Conservation (phyloP, 352 stramenopile species). For the Elongisporangium prolatum region DNA sequence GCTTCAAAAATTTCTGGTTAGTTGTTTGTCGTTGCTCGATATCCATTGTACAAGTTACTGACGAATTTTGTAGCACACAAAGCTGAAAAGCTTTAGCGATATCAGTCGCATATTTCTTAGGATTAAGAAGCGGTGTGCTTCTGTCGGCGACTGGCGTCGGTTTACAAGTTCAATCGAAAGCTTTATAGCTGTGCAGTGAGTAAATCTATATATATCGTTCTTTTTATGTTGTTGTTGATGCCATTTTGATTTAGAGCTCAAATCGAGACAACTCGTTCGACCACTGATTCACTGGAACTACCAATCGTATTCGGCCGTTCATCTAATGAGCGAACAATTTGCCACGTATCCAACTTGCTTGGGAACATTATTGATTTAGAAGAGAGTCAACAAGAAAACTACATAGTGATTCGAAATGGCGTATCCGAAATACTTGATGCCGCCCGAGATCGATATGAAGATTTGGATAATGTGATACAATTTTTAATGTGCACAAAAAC, state of each 20-base stretch:
- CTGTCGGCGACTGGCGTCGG: constrained; percentile 60
- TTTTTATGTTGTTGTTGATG: background rate
- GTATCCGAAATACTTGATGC: constrained; percentile 71
- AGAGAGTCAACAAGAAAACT: constrained; percentile 56
- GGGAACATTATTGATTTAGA: constrained; percentile 84
- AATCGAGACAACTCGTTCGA: constrained; percentile 13
- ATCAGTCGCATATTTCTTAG: constrained; percentile 53
- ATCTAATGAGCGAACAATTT: constrained; percentile 30
- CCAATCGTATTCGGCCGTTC: constrained; percentile 29
- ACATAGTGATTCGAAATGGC: constrained; percentile 59
- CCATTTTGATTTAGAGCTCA: constrained; percentile 15
- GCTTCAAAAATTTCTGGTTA: constrained; percentile 54
- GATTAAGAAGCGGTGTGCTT: constrained; percentile 61
- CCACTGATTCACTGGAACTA: constrained; percentile 13
- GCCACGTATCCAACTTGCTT: constrained; percentile 73
- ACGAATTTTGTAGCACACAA: constrained; percentile 26
- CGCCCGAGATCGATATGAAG: constrained; percentile 61
- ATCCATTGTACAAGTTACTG: background rate
- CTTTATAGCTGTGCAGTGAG: constrained; percentile 61
- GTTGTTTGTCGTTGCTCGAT: background rate
- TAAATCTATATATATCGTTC: constrained; percentile 1
- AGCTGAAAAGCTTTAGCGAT: constrained; percentile 65
- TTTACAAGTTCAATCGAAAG: constrained; percentile 51
- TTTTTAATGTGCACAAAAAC: no score
- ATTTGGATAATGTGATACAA: constrained; percentile 74